Base-by-base conservation (phyloP, 768 basidiomycete genomes). In the Mycena vulgaris region DNA sequence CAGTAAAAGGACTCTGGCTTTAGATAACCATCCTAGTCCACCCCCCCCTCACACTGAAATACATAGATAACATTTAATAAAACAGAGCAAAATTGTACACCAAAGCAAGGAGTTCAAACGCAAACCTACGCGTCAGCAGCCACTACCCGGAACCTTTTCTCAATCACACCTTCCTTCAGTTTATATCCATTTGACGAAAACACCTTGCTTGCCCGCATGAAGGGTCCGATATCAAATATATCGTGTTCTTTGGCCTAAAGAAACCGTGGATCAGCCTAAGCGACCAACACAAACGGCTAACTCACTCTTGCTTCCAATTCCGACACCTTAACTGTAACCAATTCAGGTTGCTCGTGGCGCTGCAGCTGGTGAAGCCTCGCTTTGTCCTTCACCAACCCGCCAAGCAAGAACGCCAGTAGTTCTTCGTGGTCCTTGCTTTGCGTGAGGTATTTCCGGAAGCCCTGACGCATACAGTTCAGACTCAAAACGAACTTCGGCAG, bases 351-450 rank as follows among this genome's bases (percentile, higher is more conserved):
- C 68, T 92, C 88, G 58, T 91, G 89, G 65, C 88, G 87, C 76
- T 93, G 93, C 69, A 93, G 82, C 79, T 96, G 93, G 76, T 96
- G 85, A 77, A 94, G 88, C 33, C 96, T 90, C 11, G 93, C 95
- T 78, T 93, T 94, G 75, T 98, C 96, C 81, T 98, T 99, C 79
- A 98, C 86, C 53, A 99, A 84, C 66, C 95, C 92, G 35, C 98
- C 98, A 37, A 99, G 92, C 74, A 99, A 84, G 89, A 98, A 99
- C 1, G 96, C 89, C 39, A 99, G 87, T 67, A 99, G 82, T 79
- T 99, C 98, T 78, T 99, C 98, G 81, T 98, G 94, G 77, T 99
- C 98, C 68, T 93, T 92, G 14, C 96, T 94, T 77, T 97, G 95
- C 27, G 96, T 96, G 52, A 99, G 89, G 81, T 99, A 99, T 82